A percentile compares a stretch with the other conserved stretches of the same genome.
Evolutionary conservation across 495 filamentous ascomycete genomes (phyloP).

Genomic region (Penicillium coprophilum): DNA sequence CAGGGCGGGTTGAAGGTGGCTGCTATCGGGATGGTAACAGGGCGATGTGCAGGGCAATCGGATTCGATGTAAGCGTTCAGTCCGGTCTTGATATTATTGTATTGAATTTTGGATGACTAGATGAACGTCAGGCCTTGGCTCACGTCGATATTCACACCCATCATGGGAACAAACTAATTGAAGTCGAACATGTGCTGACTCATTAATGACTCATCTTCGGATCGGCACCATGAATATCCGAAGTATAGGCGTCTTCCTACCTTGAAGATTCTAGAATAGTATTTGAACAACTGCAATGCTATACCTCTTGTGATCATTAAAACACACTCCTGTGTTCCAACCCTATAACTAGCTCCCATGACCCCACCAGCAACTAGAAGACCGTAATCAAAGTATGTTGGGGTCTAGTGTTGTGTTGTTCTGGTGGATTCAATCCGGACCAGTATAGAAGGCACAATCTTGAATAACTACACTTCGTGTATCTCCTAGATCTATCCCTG

Average conservation of each 20-base stretch:
- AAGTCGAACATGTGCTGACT: conserved; percentile 1
- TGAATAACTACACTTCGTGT: too few relatives aligned
- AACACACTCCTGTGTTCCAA: too few relatives aligned
- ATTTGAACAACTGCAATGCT: neutral
- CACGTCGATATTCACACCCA: neutral
- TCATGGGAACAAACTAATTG: neutral
- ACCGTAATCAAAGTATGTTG: too few relatives aligned
- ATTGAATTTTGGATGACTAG: neutral
- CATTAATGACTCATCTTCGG: neutral
- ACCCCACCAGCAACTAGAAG: too few relatives aligned
- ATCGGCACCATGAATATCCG: neutral
- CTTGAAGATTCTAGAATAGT: neutral
- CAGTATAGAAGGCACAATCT: too few relatives aligned
- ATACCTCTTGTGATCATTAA: too few relatives aligned
- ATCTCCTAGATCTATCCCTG: too few relatives aligned
- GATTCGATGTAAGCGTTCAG: neutral
- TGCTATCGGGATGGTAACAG: neutral
- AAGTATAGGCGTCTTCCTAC: neutral
- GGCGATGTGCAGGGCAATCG: neutral
- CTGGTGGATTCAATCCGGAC: too few relatives aligned
- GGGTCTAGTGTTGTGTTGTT: too few relatives aligned
- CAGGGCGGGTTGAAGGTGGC: neutral
- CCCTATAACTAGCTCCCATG: too few relatives aligned
- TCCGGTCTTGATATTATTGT: neutral
- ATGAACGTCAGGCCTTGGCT: neutral